Conservation (phyloP, 2,329 filamentous ascomycete species). For the Aphanoascus verrucosus region DNA sequence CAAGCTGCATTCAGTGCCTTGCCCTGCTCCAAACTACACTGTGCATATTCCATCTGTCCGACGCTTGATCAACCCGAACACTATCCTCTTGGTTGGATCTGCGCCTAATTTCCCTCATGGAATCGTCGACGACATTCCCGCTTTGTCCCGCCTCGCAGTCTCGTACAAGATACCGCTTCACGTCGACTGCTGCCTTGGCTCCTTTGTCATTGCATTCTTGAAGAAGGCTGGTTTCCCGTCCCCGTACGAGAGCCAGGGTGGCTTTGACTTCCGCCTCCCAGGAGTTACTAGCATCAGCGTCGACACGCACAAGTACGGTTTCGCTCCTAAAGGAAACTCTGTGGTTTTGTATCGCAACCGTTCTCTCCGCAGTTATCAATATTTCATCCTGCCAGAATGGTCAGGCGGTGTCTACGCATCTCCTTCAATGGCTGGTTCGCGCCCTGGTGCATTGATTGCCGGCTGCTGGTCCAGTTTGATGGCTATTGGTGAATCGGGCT, state of each 20-base stretch:
- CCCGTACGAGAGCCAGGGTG: constrained; percentile 54
- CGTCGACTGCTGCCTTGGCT: constrained; percentile 95
- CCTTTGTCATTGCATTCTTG: constrained; percentile 86
- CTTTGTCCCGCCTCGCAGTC: constrained; percentile 70
- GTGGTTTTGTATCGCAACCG: constrained; percentile 80
- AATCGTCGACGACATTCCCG: constrained; percentile 88
- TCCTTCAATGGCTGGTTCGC: constrained; percentile 79
- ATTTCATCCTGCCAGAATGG: constrained; percentile 94
- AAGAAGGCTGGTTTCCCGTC: constrained; percentile 73
- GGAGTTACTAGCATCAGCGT: constrained; percentile 93
- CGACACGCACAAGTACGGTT: constrained; percentile 98
- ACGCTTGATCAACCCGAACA: constrained; percentile 87
- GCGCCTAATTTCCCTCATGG: constrained; percentile 97
- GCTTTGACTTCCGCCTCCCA: constrained; percentile 87
- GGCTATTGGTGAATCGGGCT: constrained; percentile 75
- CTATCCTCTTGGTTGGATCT: constrained; percentile 81
- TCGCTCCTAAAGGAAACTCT: constrained; percentile 94
- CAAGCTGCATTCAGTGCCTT: constrained; percentile 78
- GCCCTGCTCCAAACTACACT: constrained; percentile 75
- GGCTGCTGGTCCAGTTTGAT: constrained; percentile 92
- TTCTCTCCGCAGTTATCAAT: constrained; percentile 74
- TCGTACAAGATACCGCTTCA: constrained; percentile 76
- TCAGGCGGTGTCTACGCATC: constrained; percentile 91
- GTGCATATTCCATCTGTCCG: constrained; percentile 68
- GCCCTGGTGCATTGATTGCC: constrained; percentile 87